Evolutionary conservation across 2,329 filamentous ascomycete genomes (phyloP).

Genomic region (Aspergillus unguis): DNA sequence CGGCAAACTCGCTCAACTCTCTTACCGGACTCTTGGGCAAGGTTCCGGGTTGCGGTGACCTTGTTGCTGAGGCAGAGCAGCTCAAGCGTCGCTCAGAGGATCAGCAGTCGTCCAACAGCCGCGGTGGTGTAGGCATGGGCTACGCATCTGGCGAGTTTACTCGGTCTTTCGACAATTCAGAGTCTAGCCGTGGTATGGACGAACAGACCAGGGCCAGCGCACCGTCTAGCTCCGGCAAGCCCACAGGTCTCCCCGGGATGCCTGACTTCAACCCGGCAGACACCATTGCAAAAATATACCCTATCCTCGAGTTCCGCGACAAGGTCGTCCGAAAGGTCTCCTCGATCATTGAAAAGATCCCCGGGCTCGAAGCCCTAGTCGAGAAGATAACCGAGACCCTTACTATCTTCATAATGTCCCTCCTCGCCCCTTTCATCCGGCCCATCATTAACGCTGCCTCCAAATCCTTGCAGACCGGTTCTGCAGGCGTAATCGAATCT

Average conservation of each 20-base stretch:
- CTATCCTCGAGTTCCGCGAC: slow-evolving; percentile 89
- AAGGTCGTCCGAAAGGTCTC: slow-evolving; percentile 87
- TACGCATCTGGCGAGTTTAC: slow-evolving; percentile 25
- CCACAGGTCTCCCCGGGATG: slow-evolving; percentile 63
- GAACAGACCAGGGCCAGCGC: slow-evolving; percentile 19
- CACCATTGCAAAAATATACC: slow-evolving; percentile 79
- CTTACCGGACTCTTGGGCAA: slow-evolving; percentile 72
- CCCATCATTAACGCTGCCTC: slow-evolving; percentile 88
- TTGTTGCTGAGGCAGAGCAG: slow-evolving; percentile 63
- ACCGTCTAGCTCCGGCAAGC: slow-evolving; percentile 17
- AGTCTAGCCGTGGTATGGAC: slow-evolving; percentile 6
- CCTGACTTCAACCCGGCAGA: slow-evolving; percentile 76
- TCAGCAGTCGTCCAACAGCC: slow-evolving; percentile 59
- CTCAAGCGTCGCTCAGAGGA: slow-evolving; percentile 61
- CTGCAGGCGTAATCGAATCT: slow-evolving; percentile 64
- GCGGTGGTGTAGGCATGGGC: slow-evolving; percentile 31
- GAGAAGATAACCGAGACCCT: slow-evolving; percentile 92
- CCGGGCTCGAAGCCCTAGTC: slow-evolving; percentile 81
- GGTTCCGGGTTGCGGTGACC: slow-evolving; percentile 68
- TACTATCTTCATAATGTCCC: slow-evolving; percentile 84
- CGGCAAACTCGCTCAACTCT: slow-evolving; percentile 47
- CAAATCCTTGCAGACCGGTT: slow-evolving; percentile 79
- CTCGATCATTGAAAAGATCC: slow-evolving; percentile 83
- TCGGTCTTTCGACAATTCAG: slow-evolving; percentile 13
- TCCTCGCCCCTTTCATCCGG: slow-evolving; percentile 86